Base-by-base conservation (phyloP, 495 filamentous ascomycete genomes). In the Neurospora sp. region DNA sequence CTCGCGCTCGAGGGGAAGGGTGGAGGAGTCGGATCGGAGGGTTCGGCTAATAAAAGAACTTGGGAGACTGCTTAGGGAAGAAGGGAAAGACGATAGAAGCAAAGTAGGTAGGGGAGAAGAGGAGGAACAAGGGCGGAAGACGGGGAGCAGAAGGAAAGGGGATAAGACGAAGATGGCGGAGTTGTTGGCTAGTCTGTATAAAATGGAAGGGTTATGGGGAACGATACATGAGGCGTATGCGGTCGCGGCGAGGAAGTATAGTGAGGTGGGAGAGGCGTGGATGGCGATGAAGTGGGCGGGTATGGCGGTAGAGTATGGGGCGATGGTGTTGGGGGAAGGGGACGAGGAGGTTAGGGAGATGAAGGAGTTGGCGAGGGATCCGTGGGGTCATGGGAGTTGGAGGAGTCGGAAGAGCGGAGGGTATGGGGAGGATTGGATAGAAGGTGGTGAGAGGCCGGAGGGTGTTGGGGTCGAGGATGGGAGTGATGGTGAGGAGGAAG, bases 221-320 rank as follows among this genome's bases (percentile, higher is more conserved):
- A 73, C 70, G 5, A 69, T 83, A 42, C 77, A 82, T 71, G 81
- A 84, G 73, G 82, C 80, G 6, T 83, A 83, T 70, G 73, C 78
- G 10, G 73, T 79, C 16, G 81, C 82, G 40, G 83, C 82, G 35
- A 72, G 81, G 22, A 83, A 83, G 75, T 83, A 79, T 44, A 83
- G 79, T 61, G 82, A 78, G 6, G 71, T 74, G 1, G 83, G 83
- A 3, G 79, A 84, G 31, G 72, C 76, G 9, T 80, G 79, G 78
- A 80, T 74, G 69, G 83, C 82, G 12, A 76, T 72, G 48, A 79
- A 79, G 74, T 82, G 81, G 72, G 83, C 82, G 39, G 27, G 42
- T 1, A n/a, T 82, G 40, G 80, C 77, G 31, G 69, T 81, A 41
- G 81, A 84, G 46, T 77, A 74, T 69, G 81, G 80, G 37, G 48